phyloP scores from a whole-genome alignment of 2,329 filamentous ascomycete genomes.

The Aspergillus sp. region DNA sequence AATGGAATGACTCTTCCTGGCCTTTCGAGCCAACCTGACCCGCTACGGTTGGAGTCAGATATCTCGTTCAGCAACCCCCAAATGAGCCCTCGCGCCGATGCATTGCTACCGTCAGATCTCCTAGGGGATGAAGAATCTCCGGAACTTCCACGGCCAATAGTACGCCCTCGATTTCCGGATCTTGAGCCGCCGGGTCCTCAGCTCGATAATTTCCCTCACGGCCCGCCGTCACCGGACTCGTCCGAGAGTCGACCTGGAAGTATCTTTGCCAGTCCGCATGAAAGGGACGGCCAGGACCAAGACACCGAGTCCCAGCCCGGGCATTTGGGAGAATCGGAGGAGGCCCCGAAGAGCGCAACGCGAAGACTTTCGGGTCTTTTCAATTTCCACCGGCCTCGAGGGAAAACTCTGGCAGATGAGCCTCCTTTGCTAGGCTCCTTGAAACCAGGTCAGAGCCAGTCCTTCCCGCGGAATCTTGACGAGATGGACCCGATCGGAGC shows the following conservation, averaged over 20 bases:
- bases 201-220: conserved; percentile 35
- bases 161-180: conserved; percentile 29
- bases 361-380: conserved; percentile 60
- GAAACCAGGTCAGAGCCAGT: conserved; percentile 61
- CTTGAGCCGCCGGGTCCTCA: conserved; percentile 29
- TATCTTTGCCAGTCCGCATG: conserved; percentile 48
- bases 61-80: conserved; percentile 57
- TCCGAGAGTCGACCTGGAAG: conserved; percentile 45
- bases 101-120: conserved; percentile 61
- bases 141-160: conserved; percentile 32
- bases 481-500: conserved; percentile 53
- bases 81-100: conserved; percentile 64
- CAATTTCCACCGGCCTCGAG: conserved; percentile 58
- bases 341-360: conserved; percentile 45
- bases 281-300: conserved; percentile 32
- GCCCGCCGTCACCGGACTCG: conserved; percentile 46
- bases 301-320: conserved; percentile 37
- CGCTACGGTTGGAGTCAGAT: conserved; percentile 53
- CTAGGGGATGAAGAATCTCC: conserved; percentile 55
- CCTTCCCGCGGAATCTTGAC: conserved; percentile 57
- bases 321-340: conserved; percentile 30
- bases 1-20: conserved; percentile 61
- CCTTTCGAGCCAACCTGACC: conserved; percentile 39
- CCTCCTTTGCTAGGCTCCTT: conserved; percentile 58
- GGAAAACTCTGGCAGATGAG: conserved; percentile 60